phyloP scores from a whole-genome alignment of 805 yeast genomes.

The Tetrapisispora arboricola region DNA sequence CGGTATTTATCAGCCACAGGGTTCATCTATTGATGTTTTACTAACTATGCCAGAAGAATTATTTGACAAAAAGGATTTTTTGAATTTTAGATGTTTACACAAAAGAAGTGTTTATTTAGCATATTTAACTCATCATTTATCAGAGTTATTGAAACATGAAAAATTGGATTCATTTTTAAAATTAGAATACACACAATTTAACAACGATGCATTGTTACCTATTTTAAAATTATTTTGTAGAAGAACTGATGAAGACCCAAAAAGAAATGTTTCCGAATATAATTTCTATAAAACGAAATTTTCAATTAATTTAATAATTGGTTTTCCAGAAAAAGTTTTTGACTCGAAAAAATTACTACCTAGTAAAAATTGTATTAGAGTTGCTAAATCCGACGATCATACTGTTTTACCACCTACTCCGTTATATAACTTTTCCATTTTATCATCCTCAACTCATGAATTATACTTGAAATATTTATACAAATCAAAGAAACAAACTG shows the following conservation, averaged over 20 bases:
- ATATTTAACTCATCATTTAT: conserved; percentile 57
- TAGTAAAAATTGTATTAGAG: conserved; percentile 71
- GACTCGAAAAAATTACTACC: conserved; percentile 69
- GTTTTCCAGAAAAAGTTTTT: conserved; percentile 61
- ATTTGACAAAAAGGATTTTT: conserved; percentile 78
- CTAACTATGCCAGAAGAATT: conserved; percentile 69
- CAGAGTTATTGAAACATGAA: conserved; percentile 41
- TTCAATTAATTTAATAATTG: conserved; percentile 60
- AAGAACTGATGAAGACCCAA: conserved; percentile 4
- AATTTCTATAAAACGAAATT: conserved; percentile 64
- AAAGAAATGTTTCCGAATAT: conserved; percentile 24
- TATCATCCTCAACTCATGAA: conserved; percentile 58
- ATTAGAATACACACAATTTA: conserved; percentile 56
- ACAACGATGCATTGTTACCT: conserved; percentile 73
- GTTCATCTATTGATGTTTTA: conserved; percentile 65
- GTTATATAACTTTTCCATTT: conserved; percentile 69
- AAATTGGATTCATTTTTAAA: conserved; percentile 37
- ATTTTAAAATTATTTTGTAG: conserved; percentile 51
- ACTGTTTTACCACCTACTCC: conserved; percentile 61
- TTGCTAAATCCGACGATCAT: conserved; percentile 37
- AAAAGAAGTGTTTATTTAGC: conserved; percentile 85
- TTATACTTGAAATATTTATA: conserved; percentile 67
- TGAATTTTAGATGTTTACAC: conserved; percentile 82
- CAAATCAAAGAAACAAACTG: conserved; percentile 63
- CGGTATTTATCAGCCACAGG: conserved; percentile 55